Evolutionary conservation across 139 green algal species (phyloP).

Genomic region (Asterochloris erici): DNA sequence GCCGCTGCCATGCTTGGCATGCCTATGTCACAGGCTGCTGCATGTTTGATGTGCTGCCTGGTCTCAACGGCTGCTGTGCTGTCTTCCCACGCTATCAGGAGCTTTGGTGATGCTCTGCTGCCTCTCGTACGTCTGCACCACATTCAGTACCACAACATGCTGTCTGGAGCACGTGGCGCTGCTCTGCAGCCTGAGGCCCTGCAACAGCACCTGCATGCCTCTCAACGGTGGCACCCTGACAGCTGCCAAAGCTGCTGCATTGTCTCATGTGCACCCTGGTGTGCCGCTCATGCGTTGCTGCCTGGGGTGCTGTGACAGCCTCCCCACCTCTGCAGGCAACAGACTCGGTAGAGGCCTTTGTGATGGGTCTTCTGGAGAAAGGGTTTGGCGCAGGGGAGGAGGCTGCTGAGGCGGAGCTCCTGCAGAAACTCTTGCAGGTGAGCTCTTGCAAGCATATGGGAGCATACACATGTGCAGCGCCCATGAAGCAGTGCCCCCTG

Average conservation of each 20-base stretch:
- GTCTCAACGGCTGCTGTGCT: too few species aligned
- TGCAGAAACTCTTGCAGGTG: background rate
- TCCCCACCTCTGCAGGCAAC: background rate
- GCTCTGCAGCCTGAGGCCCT: too few species aligned
- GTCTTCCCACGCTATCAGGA: too few species aligned
- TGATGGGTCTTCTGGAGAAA: conserved; percentile 23
- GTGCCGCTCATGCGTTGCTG: background rate
- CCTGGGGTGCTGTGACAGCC: background rate
- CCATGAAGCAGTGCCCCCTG: background rate
- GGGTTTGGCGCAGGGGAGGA: conserved; percentile 40
- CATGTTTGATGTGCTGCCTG: too few species aligned
- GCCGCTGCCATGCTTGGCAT: background rate
- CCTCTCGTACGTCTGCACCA: too few species aligned
- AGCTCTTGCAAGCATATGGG: background rate
- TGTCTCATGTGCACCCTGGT: background rate
- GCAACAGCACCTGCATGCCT: too few species aligned
- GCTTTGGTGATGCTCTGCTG: too few species aligned
- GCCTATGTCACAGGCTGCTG: too few species aligned
- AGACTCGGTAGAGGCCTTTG: conserved; percentile 22
- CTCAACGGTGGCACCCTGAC: too few species aligned
- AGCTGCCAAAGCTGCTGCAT: too few species aligned
- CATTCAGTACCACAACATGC: too few species aligned
- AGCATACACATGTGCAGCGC: background rate
- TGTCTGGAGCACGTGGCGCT: too few species aligned
- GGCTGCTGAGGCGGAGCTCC: conserved; percentile 31